Base-by-base conservation (phyloP, 78 protist species). In the Cavenderia fasciculata region DNA sequence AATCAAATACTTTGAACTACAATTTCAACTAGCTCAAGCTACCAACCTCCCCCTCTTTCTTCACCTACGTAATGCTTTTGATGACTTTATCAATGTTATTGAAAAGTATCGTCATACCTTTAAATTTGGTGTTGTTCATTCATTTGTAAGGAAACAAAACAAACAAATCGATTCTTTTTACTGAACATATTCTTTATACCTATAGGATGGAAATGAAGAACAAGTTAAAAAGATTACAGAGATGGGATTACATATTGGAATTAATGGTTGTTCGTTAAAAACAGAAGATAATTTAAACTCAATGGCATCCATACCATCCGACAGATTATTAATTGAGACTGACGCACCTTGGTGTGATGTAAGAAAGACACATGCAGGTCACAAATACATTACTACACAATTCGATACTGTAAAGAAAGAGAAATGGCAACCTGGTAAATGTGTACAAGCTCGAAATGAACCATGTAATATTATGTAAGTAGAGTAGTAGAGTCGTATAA, bases 341-440 rank as follows among this genome's bases (percentile, higher is more conserved):
- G 94, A 89, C 68, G 87, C 94, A 41, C 94, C 94, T 16, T 89
- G 79, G 77, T 89, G 94, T 44, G 94, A 78, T 63, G 68, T 89
- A 10, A 71, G 94, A 63, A 51, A 43, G 43, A 89, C 90, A n/a
- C 94, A 89, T 78, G 63, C 88, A 29, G 44, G 84, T 5, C 34
- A 43, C 27, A 78, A 76, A 34, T 59, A 51, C 61, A 36, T 89
- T n/a, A 89, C 62, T 47, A 89, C 94, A 5, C 31, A 25, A 19
- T 89, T 76, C 61, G 66, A 79, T 40, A n/a, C 63, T 8, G 43
- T 66, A 29, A 63, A 89, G 68, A 89, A 79, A 44, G 85, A 89
- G 66, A 76, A 78, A 44, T 77, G 41, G 54, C 47, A 72, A 62
- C 10, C 43, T 16, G 94, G 52, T 31, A 43, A 70, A 38, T 46